phyloP scores from a whole-genome alignment of 2,329 filamentous ascomycete species.

The Sporothrix mexicana region DNA sequence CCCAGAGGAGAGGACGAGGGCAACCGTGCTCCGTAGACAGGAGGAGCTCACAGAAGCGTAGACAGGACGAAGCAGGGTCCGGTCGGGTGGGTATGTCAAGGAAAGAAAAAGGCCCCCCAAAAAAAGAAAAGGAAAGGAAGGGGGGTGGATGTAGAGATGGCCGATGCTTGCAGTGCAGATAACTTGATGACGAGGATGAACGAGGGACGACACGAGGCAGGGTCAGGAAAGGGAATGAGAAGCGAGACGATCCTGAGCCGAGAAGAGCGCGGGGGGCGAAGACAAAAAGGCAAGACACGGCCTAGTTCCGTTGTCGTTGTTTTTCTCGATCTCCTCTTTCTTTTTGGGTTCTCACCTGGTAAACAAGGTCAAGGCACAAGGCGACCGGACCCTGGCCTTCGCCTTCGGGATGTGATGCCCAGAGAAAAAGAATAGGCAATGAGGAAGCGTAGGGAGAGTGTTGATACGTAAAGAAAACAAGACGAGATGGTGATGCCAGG shows the following conservation, averaged over 20 bases:
- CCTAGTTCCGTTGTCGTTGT: background rate
- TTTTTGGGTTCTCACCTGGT: background rate
- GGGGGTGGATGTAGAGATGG: conserved; percentile 37
- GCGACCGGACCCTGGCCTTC: conserved; percentile 11
- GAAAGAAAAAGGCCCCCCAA: background rate
- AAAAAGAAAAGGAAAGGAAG: background rate
- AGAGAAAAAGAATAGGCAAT: background rate
- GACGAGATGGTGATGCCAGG: background rate
- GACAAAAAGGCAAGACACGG: background rate
- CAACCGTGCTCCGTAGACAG: conserved; percentile 8
- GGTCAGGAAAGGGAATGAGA: background rate
- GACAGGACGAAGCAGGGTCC: background rate
- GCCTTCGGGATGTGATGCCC: conserved; percentile 13
- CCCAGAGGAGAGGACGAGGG: background rate
- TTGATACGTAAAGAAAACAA: conserved; percentile 15
- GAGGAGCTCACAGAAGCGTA: background rate
- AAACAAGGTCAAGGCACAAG: background rate
- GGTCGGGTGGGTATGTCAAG: background rate
- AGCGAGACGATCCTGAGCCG: background rate
- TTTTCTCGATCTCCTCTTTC: background rate
- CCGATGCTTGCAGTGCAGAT: conserved; percentile 26
- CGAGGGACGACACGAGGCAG: conserved; percentile 16
- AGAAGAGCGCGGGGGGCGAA: background rate
- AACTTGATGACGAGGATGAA: conserved; percentile 16
- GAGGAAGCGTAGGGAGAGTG: background rate